phyloP scores from a whole-genome alignment of 805 yeast genomes.

The Wickerhamomyces canadensis region DNA sequence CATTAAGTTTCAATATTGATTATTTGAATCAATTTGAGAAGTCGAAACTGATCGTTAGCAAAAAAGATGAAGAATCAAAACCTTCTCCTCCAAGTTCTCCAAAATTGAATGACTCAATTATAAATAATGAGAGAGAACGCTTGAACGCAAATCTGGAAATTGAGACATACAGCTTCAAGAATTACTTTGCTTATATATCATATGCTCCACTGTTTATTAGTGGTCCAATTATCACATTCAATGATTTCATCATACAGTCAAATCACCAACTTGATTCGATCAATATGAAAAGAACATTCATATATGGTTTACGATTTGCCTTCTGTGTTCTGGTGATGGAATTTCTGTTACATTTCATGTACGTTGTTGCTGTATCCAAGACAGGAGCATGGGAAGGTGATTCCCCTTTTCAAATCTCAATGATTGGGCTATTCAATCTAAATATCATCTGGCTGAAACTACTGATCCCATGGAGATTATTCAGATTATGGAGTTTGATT shows the following conservation, averaged over 20 bases:
- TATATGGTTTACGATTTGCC: conserved; percentile 62
- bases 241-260: conserved; percentile 81
- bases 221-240: conserved; percentile 91
- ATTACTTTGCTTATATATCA: conserved; percentile 69
- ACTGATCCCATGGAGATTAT: conserved; percentile 92
- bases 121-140: conserved; percentile 53
- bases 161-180: conserved; percentile 52
- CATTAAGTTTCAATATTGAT: conserved; percentile 81
- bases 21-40: conserved; percentile 40
- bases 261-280: conserved; percentile 55
- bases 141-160: conserved; percentile 57
- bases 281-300: conserved; percentile 41
- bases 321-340: conserved; percentile 87
- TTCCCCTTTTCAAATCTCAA: conserved; percentile 87
- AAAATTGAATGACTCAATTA: conserved; percentile 4
- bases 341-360: conserved; percentile 75
- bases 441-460: conserved; percentile 91
- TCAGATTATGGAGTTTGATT: conserved; percentile 86
- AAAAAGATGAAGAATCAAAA: conserved; percentile 21
- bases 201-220: conserved; percentile 92
- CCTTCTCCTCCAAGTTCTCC: conserved; percentile 17
- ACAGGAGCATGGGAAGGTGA: conserved; percentile 86
- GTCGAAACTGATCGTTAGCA: conserved; percentile 12
- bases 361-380: conserved; percentile 90
- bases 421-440: conserved; percentile 88